Conservation (phyloP, 768 basidiomycete genomes). For the Nidularia sp. region DNA sequence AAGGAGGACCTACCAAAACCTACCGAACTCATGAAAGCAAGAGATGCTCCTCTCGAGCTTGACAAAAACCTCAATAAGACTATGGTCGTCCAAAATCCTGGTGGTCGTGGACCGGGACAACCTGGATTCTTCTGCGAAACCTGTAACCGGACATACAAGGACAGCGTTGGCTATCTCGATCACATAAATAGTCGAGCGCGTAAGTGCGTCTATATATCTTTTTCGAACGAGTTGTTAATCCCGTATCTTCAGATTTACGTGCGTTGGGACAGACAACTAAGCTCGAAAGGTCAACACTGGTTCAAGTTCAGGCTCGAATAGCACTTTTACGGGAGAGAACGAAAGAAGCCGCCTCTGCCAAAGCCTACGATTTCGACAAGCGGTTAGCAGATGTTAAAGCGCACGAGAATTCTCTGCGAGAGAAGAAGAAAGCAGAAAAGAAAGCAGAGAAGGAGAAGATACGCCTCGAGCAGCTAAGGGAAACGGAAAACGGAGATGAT, state of each 20-base stretch:
- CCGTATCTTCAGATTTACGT: conserved; percentile 65
- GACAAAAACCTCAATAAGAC: conserved; percentile 96
- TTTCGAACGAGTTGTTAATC: background rate
- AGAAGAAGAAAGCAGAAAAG: conserved; percentile 74
- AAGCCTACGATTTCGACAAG: conserved; percentile 92
- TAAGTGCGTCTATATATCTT: conserved; percentile 36
- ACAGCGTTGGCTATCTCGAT: conserved; percentile 90
- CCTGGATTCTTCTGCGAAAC: conserved; percentile 94
- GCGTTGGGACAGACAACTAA: conserved; percentile 95
- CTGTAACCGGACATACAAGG: conserved; percentile 90
- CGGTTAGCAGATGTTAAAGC: conserved; percentile 80
- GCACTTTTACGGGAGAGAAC: conserved; percentile 85
- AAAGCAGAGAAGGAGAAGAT: conserved; percentile 74
- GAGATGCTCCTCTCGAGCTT: conserved; percentile 80
- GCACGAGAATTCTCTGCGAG: conserved; percentile 62
- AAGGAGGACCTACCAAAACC: conserved; percentile 87
- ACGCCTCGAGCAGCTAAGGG: conserved; percentile 59
- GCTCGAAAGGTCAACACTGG: conserved; percentile 83
- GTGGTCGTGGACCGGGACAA: conserved; percentile 81
- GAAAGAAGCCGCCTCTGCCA: conserved; percentile 74
- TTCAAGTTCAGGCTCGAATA: conserved; percentile 91
- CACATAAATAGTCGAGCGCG: conserved; percentile 94
- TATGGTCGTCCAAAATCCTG: conserved; percentile 85
- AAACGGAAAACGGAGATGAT: conserved; percentile 42
- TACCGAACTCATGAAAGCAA: conserved; percentile 88